Evolutionary conservation across 2,329 filamentous ascomycete genomes (phyloP).

Genomic region (Cladosporium sp.): DNA sequence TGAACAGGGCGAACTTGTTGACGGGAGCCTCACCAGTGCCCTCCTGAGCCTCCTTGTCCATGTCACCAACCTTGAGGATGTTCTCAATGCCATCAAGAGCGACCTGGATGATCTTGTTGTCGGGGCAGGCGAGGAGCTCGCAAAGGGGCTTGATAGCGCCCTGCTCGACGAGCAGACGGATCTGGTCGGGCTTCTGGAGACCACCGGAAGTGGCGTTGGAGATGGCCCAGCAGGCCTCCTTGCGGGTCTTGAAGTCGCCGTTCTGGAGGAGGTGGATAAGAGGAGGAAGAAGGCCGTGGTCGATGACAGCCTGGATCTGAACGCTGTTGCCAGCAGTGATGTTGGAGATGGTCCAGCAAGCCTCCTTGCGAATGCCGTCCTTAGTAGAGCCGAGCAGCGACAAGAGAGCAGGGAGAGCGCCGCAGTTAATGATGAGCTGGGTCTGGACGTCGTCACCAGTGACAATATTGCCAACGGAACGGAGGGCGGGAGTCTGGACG

Average conservation of each 20-base stretch:
- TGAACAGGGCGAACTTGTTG: constrained; percentile 96
- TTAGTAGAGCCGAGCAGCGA: constrained; percentile 95
- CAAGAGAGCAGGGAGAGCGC: constrained; percentile 85
- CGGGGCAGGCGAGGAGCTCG: constrained; percentile 90
- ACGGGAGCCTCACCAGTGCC: constrained; percentile 71
- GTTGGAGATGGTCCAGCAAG: constrained; percentile 99
- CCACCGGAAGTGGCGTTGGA: constrained; percentile 97
- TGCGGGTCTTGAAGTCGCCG: constrained; percentile 97
- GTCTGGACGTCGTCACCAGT: constrained; percentile 98
- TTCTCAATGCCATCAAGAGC: constrained; percentile 97
- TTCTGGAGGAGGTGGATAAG: constrained; percentile 95
- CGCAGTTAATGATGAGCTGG: constrained; percentile 99
- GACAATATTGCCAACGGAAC: constrained; percentile 97
- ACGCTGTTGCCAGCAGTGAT: constrained; percentile 97
- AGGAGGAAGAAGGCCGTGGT: constrained; percentile 94
- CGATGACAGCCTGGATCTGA: constrained; percentile 95
- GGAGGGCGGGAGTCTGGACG: constrained; percentile 93
- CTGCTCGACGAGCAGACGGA: constrained; percentile 87
- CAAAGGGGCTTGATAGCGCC: constrained; percentile 98
- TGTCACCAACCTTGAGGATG: constrained; percentile 97
- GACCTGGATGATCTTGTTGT: constrained; percentile 99
- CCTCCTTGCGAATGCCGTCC: constrained; percentile 98
- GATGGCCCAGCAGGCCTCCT: constrained; percentile 99
- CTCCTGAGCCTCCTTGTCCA: constrained; percentile 89
- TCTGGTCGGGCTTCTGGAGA: constrained; percentile 98